A percentile compares a stretch with the other conserved stretches of the same genome.
These are phyloP conservation scores for Neurospora sp. DNA, from an alignment of 495 filamentous ascomycete genomes.

Conservation along the genomic window DNA sequence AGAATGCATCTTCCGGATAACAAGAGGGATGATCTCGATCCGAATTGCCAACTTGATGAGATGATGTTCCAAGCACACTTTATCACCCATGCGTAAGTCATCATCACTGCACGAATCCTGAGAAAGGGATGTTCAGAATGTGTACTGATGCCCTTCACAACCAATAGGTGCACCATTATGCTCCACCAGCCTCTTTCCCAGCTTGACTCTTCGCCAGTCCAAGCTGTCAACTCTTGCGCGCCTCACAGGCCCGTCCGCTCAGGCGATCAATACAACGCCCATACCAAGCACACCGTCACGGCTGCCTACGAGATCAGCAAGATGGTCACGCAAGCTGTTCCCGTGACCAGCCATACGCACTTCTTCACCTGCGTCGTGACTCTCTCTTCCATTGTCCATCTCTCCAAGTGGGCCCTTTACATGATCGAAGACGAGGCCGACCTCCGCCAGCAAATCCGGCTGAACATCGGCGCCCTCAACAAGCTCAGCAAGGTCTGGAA, in stretches of 20 bases:
- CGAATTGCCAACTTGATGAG: slow-evolving; percentile 65
- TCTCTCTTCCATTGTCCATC: slow-evolving; percentile 52
- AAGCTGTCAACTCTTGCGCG: slow-evolving; percentile 48
- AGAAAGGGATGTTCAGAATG: not conserved
- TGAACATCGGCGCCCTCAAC: slow-evolving; percentile 77
- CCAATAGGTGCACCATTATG: slow-evolving; percentile 46
- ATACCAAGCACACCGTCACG: slow-evolving; percentile 70
- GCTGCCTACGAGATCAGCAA: slow-evolving; percentile 68
- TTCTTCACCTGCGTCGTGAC: slow-evolving; percentile 84
- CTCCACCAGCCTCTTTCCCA: slow-evolving; percentile 63
- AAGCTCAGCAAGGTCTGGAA: slow-evolving; percentile 66
- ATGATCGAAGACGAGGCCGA: slow-evolving; percentile 52
- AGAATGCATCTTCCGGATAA: slow-evolving; percentile 63
- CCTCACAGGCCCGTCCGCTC: slow-evolving; percentile 43
- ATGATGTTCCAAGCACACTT: slow-evolving; percentile 89
- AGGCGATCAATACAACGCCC: slow-evolving; percentile 51
- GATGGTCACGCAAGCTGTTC: slow-evolving; percentile 65
- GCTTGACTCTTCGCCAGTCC: slow-evolving; percentile 43
- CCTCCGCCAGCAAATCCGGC: slow-evolving; percentile 65
- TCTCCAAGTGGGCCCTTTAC: slow-evolving; percentile 50
- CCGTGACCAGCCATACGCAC: slow-evolving; percentile 68
- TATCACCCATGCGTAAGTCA: slow-evolving; percentile 57
- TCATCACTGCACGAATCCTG: not conserved
- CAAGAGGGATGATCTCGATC: slow-evolving; percentile 62
- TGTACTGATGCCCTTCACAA: not conserved